phyloP scores from a whole-genome alignment of 345 rosid species.

The Salix suchowensis region DNA sequence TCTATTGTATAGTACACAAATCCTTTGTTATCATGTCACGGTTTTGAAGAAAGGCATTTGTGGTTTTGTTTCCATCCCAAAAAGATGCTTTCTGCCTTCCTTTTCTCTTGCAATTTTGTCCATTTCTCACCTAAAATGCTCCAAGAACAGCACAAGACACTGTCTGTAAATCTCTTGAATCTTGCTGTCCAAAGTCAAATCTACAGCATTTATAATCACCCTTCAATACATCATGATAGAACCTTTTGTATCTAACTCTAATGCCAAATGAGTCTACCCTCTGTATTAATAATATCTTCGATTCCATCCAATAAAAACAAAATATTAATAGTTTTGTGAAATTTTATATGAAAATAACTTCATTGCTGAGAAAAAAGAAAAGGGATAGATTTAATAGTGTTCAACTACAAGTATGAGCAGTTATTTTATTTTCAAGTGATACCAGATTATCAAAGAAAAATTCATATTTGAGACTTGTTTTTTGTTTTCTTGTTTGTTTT shows the following conservation, averaged over 20 bases:
- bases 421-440: no score
- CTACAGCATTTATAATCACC: neutral
- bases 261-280: neutral
- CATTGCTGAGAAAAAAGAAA: neutral
- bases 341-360: neutral
- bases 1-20: rapidly evolving
- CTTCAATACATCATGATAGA: neutral
- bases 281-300: neutral
- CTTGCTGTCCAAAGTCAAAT: neutral
- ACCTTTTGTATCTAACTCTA: neutral
- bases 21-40: no score
- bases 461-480: no score
- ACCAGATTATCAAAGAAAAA: no score
- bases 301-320: neutral
- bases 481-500: no score
- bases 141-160: neutral
- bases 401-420: no score
- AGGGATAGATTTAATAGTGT: no score
- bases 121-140: neutral
- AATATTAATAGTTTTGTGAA: neutral
- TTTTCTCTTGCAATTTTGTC: slow-evolving; percentile 4
- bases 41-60: neutral
- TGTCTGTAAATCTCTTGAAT: neutral
- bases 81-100: neutral
- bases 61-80: neutral